A percentile compares a stretch with the other conserved stretches of the same genome.
Conservation (phyloP, 345 rosid genomes). For the Noccaea bulbosa region DNA sequence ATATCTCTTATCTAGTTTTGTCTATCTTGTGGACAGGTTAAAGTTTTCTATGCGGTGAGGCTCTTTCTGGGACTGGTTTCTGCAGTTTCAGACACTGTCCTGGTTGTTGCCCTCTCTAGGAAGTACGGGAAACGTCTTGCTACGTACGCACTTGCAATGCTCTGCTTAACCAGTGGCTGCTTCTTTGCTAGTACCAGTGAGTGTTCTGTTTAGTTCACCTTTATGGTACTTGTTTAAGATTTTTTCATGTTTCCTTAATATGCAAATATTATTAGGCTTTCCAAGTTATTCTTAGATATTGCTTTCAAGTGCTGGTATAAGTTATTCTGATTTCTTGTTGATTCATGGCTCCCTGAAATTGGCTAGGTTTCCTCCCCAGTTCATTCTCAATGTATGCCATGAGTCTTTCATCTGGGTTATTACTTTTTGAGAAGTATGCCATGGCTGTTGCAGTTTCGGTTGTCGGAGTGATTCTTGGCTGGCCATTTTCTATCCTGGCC, state of each 20-base stretch:
- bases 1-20: slow-evolving; percentile 2
- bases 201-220: slow-evolving; percentile 37
- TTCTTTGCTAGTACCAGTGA: slow-evolving; percentile 99
- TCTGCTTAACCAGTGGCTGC: slow-evolving; percentile 96
- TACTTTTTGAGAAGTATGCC: slow-evolving; percentile 79
- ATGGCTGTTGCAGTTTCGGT: slow-evolving; percentile 79
- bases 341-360: neutral
- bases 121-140: slow-evolving; percentile 92
- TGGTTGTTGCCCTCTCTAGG: slow-evolving; percentile 88
- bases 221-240: neutral
- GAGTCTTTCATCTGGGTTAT: slow-evolving; percentile 89
- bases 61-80: slow-evolving; percentile 87
- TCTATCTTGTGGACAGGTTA: slow-evolving; percentile 57
- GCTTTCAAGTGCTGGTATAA: slow-evolving; percentile 7
- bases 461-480: slow-evolving; percentile 86
- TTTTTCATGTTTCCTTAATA: neutral
- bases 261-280: neutral
- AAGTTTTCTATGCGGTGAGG: slow-evolving; percentile 92
- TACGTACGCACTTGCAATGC: slow-evolving; percentile 90
- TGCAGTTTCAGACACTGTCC: slow-evolving; percentile 75
- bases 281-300: slow-evolving; percentile 5
- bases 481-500: slow-evolving; percentile 97
- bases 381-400: slow-evolving; percentile 98
- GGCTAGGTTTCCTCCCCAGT: slow-evolving; percentile 92
- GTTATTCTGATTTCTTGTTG: slow-evolving; percentile 10